Evolutionary conservation across 129 eudicot genomes (phyloP).

Genomic region (Tagetes erecta): DNA sequence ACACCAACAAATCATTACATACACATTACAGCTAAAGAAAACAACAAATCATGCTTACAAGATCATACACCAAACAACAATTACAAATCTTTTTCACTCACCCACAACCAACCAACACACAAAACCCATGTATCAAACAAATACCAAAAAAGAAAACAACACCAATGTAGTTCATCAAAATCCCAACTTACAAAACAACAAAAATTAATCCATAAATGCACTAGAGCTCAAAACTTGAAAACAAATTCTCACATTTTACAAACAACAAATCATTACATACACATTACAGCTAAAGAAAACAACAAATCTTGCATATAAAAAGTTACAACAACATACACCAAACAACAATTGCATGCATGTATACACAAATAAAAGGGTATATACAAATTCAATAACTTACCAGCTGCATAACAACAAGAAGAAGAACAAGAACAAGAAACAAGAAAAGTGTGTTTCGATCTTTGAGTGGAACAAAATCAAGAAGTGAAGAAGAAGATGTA

Average conservation of each 20-base stretch:
- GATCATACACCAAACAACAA: slow-evolving; percentile 23
- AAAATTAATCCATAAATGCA: neutral
- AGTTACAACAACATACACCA: neutral
- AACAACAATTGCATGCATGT: slow-evolving; percentile 39
- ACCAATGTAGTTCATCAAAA: neutral
- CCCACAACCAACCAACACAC: neutral
- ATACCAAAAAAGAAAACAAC: neutral
- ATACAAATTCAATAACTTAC: slow-evolving; percentile 27
- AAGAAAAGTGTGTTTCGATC: slow-evolving; percentile 2
- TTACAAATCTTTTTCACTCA: slow-evolving; percentile 9
- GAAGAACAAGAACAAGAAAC: neutral
- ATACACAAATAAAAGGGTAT: neutral
- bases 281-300: slow-evolving; percentile 22
- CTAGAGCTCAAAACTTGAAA: neutral
- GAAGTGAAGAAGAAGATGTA: neutral
- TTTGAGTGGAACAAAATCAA: neutral
- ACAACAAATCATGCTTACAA: slow-evolving; percentile 27
- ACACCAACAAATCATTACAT: too few species aligned
- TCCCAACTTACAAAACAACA: neutral
- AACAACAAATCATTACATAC: neutral
- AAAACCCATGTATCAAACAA: neutral
- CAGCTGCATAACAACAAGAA: slow-evolving; percentile 24
- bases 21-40: slow-evolving; percentile 20
- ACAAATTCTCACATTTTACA: neutral
- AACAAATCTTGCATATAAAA: slow-evolving; percentile 28